A percentile compares a stretch with the other conserved stretches of the same genome.
These are phyloP conservation scores for Arabidopsis lyrata DNA, from an alignment of 441 rosid genomes.

Conservation along the genomic window DNA sequence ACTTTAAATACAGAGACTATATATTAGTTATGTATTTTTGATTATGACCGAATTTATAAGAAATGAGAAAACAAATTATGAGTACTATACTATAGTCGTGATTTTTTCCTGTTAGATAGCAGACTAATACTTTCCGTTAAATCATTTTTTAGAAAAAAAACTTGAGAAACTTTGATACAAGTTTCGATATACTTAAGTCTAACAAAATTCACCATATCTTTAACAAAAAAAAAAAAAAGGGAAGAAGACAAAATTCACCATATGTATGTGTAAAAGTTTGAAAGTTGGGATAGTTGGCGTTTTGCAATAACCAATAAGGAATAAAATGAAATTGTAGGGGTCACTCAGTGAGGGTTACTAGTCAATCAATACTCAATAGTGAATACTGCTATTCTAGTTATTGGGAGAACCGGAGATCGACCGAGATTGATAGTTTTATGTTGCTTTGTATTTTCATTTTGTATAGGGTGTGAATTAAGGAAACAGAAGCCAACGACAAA, in stretches of 20 bases:
- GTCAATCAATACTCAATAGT: background rate
- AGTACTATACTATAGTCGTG: background rate
- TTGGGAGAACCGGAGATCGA: too few species aligned
- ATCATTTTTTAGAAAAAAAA: too few species aligned
- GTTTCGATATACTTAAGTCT: background rate
- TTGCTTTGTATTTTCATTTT: background rate
- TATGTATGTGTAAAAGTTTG: background rate
- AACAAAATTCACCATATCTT: background rate
- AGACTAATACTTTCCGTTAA: background rate
- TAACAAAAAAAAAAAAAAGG: too few species aligned
- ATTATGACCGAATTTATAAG: background rate
- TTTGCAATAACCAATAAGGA: slow-evolving; percentile 16
- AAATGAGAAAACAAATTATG: slow-evolving; percentile 5
- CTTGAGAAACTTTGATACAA: background rate
- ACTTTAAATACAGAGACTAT: background rate
- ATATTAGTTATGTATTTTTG: background rate
- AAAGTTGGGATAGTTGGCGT: slow-evolving; percentile 5
- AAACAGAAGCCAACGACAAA: background rate
- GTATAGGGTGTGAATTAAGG: background rate
- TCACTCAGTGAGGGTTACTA: slow-evolving; percentile 3
- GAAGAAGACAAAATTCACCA: too few species aligned
- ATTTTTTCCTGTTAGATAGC: background rate
- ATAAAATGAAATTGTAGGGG: slow-evolving; percentile 12
- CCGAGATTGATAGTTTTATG: too few species aligned
- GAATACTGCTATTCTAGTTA: background rate